These are phyloP conservation scores for Byssochlamys sp. DNA, from an alignment of 2,329 filamentous ascomycete species.

Conservation along the genomic window DNA sequence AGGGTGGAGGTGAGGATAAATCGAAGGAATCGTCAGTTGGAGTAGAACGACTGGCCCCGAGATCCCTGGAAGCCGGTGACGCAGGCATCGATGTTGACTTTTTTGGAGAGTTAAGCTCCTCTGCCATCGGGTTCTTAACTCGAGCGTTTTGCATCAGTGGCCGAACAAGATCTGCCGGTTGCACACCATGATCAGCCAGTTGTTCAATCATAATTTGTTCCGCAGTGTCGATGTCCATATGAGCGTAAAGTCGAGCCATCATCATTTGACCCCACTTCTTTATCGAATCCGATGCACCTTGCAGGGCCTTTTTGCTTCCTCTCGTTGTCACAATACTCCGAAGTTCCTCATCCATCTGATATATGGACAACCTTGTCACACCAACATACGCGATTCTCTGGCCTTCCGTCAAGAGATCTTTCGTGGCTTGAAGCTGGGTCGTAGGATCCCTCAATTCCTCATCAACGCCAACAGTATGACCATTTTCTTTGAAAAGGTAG, in stretches of 20 bases:
- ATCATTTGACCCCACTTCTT: slow-evolving; percentile 98
- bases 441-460: slow-evolving; percentile 79
- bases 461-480: slow-evolving; percentile 47
- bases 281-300: slow-evolving; percentile 63
- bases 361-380: slow-evolving; percentile 70
- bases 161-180: slow-evolving; percentile 71
- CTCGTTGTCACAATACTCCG: slow-evolving; percentile 52
- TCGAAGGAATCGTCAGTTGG: slow-evolving; percentile 33
- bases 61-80: slow-evolving; percentile 16
- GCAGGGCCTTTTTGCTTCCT: slow-evolving; percentile 61
- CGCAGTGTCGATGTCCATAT: slow-evolving; percentile 83
- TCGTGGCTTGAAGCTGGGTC: slow-evolving; percentile 88
- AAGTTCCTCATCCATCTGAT: slow-evolving; percentile 62
- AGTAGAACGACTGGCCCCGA: slow-evolving; percentile 23
- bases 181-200: slow-evolving; percentile 80
- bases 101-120: slow-evolving; percentile 27
- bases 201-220: slow-evolving; percentile 99
- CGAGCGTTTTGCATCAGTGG: slow-evolving; percentile 83
- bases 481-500: slow-evolving; percentile 76
- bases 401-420: slow-evolving; percentile 86
- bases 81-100: slow-evolving; percentile 29
- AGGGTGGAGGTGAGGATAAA: slow-evolving; percentile 44
- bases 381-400: slow-evolving; percentile 95
- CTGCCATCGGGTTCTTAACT: slow-evolving; percentile 83
- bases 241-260: slow-evolving; percentile 86